phyloP scores from a whole-genome alignment of 2,329 filamentous ascomycete species.

The Fusarium pseudocircinatum region DNA sequence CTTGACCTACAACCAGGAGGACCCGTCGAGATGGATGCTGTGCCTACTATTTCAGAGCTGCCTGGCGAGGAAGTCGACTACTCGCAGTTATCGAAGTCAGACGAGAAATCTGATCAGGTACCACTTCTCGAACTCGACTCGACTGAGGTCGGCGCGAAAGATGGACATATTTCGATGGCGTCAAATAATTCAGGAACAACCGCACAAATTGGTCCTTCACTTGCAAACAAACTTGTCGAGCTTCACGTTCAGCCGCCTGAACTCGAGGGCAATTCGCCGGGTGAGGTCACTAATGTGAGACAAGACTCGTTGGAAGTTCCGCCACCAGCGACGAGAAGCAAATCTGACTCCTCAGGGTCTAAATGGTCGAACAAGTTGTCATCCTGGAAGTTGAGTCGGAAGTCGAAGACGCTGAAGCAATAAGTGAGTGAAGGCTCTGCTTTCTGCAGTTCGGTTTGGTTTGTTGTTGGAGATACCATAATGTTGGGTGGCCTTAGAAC shows the following conservation, averaged over 20 bases:
- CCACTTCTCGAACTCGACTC: conserved; percentile 28
- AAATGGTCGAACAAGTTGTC: conserved; percentile 34
- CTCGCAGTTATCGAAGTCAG: neutral
- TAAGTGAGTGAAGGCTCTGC: neutral
- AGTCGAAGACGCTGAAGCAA: conserved; percentile 31
- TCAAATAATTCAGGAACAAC: neutral
- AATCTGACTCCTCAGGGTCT: conserved; percentile 8
- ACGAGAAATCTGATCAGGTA: neutral
- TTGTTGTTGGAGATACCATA: neutral
- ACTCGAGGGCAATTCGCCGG: conserved; percentile 22
- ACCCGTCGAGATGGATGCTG: conserved; percentile 11
- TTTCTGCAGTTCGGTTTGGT: neutral
- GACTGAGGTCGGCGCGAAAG: neutral
- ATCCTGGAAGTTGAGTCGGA: conserved; percentile 35
- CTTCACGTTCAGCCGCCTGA: conserved; percentile 31
- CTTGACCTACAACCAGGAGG: neutral
- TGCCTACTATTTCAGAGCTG: conserved; percentile 13
- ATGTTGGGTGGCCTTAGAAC: neutral
- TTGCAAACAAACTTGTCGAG: conserved; percentile 7
- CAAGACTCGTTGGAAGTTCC: conserved; percentile 17
- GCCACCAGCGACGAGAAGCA: neutral
- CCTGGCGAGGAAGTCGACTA: neutral
- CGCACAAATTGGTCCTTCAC: neutral
- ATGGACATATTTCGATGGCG: neutral
- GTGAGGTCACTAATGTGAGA: neutral